Percentiles rank a stretch among this genome's conserved stretches.
phyloP scores from a whole-genome alignment of 768 basidiomycete species.

The Trametes villosa region DNA sequence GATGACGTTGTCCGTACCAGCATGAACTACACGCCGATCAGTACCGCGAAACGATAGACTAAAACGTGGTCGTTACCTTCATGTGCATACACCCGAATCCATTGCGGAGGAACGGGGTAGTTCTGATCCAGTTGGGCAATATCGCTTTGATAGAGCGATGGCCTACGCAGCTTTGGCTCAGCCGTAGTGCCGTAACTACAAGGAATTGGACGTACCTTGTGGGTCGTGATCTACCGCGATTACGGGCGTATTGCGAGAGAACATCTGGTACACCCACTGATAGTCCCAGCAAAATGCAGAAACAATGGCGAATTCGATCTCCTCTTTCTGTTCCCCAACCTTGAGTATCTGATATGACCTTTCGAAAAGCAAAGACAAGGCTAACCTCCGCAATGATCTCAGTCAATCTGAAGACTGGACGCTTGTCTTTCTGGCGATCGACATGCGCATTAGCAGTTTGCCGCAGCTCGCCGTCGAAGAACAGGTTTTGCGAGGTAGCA shows the following conservation, averaged over 20 bases:
- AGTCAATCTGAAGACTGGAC: constrained; percentile 68
- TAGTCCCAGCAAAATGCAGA: constrained; percentile 73
- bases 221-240: constrained; percentile 66
- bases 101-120: constrained; percentile 62
- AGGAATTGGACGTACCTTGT: constrained; percentile 13
- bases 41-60: background rate
- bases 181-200: background rate
- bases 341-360: background rate
- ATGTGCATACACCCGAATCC: constrained; percentile 78
- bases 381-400: constrained; percentile 76
- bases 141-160: constrained; percentile 62
- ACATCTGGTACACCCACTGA: constrained; percentile 77
- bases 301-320: constrained; percentile 76
- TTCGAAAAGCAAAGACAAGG: constrained; percentile 3
- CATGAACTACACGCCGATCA: constrained; percentile 76
- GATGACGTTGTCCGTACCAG: constrained; percentile 45
- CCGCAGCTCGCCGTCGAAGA: constrained; percentile 78
- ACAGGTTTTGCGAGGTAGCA: constrained; percentile 36
- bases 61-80: constrained; percentile 53
- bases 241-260: constrained; percentile 73
- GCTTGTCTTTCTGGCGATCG: constrained; percentile 59
- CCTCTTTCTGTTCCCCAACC: constrained; percentile 49
- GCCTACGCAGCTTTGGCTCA: constrained; percentile 39
- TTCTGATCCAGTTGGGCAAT: constrained; percentile 74
- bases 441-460: constrained; percentile 72